Evolutionary conservation across 768 basidiomycete genomes (phyloP).

Genomic region (Solioccasus polychromus): DNA sequence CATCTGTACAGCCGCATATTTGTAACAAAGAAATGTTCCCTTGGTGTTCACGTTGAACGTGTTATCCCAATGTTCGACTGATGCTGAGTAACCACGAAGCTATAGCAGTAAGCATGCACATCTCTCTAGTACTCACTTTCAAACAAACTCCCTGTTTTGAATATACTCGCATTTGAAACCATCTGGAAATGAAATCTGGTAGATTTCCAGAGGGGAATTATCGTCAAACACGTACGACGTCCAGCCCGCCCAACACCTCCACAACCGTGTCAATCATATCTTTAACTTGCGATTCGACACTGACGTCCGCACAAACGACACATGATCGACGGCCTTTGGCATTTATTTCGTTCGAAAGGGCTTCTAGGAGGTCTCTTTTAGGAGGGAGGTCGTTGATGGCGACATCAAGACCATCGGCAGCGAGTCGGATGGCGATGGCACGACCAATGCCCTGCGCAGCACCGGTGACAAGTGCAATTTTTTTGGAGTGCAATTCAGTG

Average conservation of each 20-base stretch:
- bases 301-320: conserved; percentile 15
- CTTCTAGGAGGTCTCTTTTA: conserved; percentile 8
- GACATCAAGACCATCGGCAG: conserved; percentile 25
- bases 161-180: conserved; percentile 16
- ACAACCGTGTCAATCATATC: background rate
- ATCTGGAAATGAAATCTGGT: conserved; percentile 1
- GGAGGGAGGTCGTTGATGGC: conserved; percentile 28
- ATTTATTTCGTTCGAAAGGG: conserved; percentile 9
- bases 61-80: conserved; percentile 1
- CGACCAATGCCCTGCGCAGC: conserved; percentile 30
- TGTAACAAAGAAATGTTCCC: conserved; percentile 58
- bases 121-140: conserved; percentile 3
- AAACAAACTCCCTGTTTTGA: background rate
- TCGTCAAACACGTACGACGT: conserved; percentile 4
- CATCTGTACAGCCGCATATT: conserved; percentile 61
- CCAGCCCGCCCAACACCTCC: conserved; percentile 5
- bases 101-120: no score
- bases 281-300: conserved; percentile 4
- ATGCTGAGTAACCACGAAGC: background rate
- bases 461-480: conserved; percentile 32
- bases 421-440: conserved; percentile 16
- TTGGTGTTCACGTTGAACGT: conserved; percentile 43
- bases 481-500: no score
- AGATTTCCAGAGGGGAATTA: background rate
- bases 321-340: conserved; percentile 11